Percentiles rank a stretch among this genome's conserved stretches.
These are phyloP conservation scores for Plantago ovata DNA, from an alignment of 257 asterid genomes.

Conservation along the genomic window DNA sequence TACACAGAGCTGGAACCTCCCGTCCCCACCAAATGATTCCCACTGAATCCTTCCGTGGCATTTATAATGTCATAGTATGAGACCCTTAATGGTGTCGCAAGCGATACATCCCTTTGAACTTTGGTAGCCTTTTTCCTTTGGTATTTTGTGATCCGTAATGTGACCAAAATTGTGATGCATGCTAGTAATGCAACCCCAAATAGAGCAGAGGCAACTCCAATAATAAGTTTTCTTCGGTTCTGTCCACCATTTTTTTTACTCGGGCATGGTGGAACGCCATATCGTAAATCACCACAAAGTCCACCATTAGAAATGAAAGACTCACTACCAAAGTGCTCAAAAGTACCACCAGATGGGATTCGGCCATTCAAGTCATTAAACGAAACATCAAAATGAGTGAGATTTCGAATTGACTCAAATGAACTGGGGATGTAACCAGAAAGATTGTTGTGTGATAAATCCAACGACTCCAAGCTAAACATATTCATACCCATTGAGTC, in stretches of 20 bases:
- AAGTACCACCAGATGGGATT: constrained; percentile 25
- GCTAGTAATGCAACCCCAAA: constrained; percentile 10
- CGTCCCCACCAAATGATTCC: constrained; percentile 21
- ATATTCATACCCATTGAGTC: constrained; percentile 11
- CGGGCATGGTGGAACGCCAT: constrained; percentile 19
- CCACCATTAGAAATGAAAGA: constrained; percentile 19
- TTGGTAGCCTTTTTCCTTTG: not conserved
- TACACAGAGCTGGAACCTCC: constrained; percentile 27
- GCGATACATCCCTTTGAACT: not conserved
- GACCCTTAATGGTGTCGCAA: constrained; percentile 2
- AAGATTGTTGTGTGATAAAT: constrained; percentile 24
- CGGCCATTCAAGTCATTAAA: constrained; percentile 24
- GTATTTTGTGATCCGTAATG: not conserved
- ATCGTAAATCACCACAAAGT: constrained; percentile 23
- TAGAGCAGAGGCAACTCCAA: not conserved
- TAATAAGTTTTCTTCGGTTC: not conserved
- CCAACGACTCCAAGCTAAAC: not conserved
- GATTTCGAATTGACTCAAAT: constrained; percentile 16
- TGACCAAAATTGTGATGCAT: not conserved
- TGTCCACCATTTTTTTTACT: not conserved
- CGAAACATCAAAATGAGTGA: constrained; percentile 25
- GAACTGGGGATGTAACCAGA: constrained; percentile 24
- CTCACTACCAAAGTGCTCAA: constrained; percentile 10
- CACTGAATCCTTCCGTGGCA: constrained; percentile 17
- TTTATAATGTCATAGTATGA: constrained; percentile 18